These are phyloP conservation scores for Picochlorum sp. DNA, from an alignment of 139 green algal genomes.

Conservation along the genomic window DNA sequence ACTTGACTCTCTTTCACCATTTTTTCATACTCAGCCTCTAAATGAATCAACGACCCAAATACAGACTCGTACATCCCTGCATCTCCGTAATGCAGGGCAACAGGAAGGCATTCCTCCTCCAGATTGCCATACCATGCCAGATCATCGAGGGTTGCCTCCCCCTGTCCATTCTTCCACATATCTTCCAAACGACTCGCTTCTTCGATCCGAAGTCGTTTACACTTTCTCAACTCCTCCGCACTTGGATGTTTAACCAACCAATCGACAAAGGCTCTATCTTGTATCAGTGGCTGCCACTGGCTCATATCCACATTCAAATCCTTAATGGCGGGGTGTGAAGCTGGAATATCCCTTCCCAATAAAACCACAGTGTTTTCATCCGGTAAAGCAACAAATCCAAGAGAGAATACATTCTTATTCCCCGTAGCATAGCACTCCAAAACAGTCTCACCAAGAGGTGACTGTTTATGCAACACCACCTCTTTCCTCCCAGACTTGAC, in stretches of 20 bases:
- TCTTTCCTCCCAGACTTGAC: slow-evolving; percentile 52
- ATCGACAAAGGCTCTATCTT: slow-evolving; percentile 75
- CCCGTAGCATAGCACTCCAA: slow-evolving; percentile 94
- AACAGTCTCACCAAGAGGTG: slow-evolving; percentile 83
- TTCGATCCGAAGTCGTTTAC: slow-evolving; percentile 56
- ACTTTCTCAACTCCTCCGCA: slow-evolving; percentile 53
- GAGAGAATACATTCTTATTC: slow-evolving; percentile 86
- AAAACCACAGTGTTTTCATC: slow-evolving; percentile 75
- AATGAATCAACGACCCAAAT: slow-evolving; percentile 76
- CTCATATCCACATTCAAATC: slow-evolving; percentile 69
- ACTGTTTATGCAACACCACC: slow-evolving; percentile 84
- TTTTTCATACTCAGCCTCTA: slow-evolving; percentile 94
- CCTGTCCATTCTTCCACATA: slow-evolving; percentile 73
- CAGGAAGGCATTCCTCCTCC: slow-evolving; percentile 67
- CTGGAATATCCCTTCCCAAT: slow-evolving; percentile 72
- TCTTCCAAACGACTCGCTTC: slow-evolving; percentile 71
- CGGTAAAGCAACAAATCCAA: slow-evolving; percentile 90
- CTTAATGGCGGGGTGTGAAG: slow-evolving; percentile 62
- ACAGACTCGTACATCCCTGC: slow-evolving; percentile 81
- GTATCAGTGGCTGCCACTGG: slow-evolving; percentile 91
- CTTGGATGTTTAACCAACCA: slow-evolving; percentile 71
- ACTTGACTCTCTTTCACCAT: slow-evolving; percentile 78
- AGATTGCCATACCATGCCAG: slow-evolving; percentile 16
- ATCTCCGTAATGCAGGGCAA: slow-evolving; percentile 88
- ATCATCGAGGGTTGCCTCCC: slow-evolving; percentile 22